Percentiles rank a stretch among this genome's conserved stretches.
Evolutionary conservation across 2,329 filamentous ascomycete genomes (phyloP).

Genomic region (Penicillium sp.): DNA sequence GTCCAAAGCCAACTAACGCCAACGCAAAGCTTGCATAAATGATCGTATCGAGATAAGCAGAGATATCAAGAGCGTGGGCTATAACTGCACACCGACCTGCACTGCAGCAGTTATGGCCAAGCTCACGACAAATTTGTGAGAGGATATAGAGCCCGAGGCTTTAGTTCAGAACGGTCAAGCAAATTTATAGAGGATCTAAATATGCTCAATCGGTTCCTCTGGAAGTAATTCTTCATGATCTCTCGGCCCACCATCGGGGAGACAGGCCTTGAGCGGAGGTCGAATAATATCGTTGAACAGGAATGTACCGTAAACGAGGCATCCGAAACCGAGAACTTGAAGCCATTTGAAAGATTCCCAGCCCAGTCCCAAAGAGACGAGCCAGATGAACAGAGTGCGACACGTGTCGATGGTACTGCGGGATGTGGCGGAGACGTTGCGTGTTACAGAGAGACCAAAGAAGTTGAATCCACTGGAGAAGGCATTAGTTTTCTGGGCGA

Average conservation of each 20-base stretch:
- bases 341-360: conserved; percentile 99
- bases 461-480: conserved; percentile 86
- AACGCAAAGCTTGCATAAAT: conserved; percentile 3
- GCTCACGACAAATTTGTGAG: not conserved
- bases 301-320: conserved; percentile 95
- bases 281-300: conserved; percentile 92
- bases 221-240: conserved; percentile 63
- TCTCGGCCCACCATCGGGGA: conserved; percentile 55
- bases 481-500: conserved; percentile 1
- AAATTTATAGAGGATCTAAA: conserved; percentile 26
- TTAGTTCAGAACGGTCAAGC: not conserved
- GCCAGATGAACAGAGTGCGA: conserved; percentile 96
- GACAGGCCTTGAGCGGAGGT: conserved; percentile 70
- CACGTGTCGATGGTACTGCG: conserved; percentile 97
- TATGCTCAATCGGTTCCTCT: conserved; percentile 81
- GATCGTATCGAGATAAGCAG: not conserved
- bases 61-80: not conserved
- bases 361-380: conserved; percentile 85
- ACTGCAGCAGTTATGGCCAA: not conserved
- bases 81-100: not conserved
- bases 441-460: conserved; percentile 92
- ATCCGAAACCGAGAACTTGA: conserved; percentile 81
- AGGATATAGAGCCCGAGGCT: not conserved
- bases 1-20: not conserved
- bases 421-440: conserved; percentile 84